Conservation (phyloP, 2,329 filamentous ascomycete species). For the Penicillium rolfsii region DNA sequence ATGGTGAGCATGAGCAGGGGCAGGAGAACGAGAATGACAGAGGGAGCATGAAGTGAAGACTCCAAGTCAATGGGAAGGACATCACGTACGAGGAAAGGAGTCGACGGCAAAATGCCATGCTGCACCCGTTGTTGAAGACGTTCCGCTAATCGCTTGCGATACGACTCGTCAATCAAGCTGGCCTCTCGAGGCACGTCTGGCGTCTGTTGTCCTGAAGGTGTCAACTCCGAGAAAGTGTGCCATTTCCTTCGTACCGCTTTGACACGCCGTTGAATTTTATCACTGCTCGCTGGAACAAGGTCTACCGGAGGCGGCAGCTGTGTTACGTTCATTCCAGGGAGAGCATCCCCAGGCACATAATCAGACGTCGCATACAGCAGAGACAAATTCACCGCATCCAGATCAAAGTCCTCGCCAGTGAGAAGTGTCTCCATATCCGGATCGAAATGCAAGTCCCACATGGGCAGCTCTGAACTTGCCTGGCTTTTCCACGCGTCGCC, state of each 20-base stretch:
- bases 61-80: background rate
- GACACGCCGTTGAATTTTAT: background rate
- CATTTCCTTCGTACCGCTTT: slow-evolving; percentile 11
- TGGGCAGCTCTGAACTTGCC: slow-evolving; percentile 12
- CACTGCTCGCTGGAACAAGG: background rate
- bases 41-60: too few species aligned
- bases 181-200: slow-evolving; percentile 3
- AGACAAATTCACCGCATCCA: slow-evolving; percentile 26
- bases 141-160: slow-evolving; percentile 18
- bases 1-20: background rate
- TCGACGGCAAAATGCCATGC: slow-evolving; percentile 20
- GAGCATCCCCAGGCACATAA: slow-evolving; percentile 7
- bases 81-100: slow-evolving; percentile 23
- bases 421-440: slow-evolving; percentile 11
- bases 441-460: slow-evolving; percentile 12
- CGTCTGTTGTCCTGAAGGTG: slow-evolving; percentile 10
- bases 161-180: slow-evolving; percentile 18
- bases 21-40: too few species aligned
- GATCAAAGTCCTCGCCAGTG: slow-evolving; percentile 28
- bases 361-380: slow-evolving; percentile 11
- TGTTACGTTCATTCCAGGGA: background rate
- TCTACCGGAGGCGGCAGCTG: background rate
- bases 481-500: slow-evolving; percentile 16
- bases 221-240: slow-evolving; percentile 14
- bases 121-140: slow-evolving; percentile 20